Conservation (phyloP, 176 grass and related monocot genomes). For the Oryza australiensis region DNA sequence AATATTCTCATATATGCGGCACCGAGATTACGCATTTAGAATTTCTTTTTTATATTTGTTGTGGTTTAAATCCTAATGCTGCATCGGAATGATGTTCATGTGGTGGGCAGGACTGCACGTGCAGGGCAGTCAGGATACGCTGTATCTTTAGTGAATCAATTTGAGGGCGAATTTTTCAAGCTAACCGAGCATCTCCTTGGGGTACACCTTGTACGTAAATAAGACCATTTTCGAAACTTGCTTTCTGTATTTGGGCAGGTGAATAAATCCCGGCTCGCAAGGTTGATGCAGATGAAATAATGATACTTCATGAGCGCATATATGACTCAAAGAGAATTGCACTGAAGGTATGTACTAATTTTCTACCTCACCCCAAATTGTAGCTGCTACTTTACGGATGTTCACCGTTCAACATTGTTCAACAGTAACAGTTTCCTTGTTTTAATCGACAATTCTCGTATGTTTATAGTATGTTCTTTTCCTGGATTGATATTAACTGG, state of each 20-base stretch:
- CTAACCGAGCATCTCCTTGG: slow-evolving; percentile 76
- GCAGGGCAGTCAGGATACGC: slow-evolving; percentile 83
- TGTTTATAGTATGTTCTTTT: not conserved
- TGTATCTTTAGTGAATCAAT: slow-evolving; percentile 89
- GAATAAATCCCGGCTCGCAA: slow-evolving; percentile 30
- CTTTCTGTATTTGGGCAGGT: slow-evolving; percentile 40
- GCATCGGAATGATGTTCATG: slow-evolving; percentile 66
- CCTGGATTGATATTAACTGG: too few species aligned
- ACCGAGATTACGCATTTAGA: slow-evolving; percentile 3
- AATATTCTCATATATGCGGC: not conserved
- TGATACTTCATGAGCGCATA: slow-evolving; percentile 60
- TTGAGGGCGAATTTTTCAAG: slow-evolving; percentile 79
- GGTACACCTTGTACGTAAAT: slow-evolving; percentile 7
- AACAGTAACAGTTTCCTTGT: not conserved
- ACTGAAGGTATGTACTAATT: slow-evolving; percentile 45
- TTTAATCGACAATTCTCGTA: not conserved
- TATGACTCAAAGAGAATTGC: slow-evolving; percentile 72
- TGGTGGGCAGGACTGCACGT: slow-evolving; percentile 92
- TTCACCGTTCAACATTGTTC: too few species aligned
- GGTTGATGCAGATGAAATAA: slow-evolving; percentile 52
- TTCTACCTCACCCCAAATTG: not conserved
- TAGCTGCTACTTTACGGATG: not conserved
- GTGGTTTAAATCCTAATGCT: slow-evolving; percentile 3
- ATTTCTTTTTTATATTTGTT: not conserved
- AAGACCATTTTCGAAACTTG: not conserved